Percentiles rank a stretch among this genome's conserved stretches.
These are phyloP conservation scores for Macrophomina tecta DNA, from an alignment of 2,329 filamentous ascomycete species.

Conservation along the genomic window DNA sequence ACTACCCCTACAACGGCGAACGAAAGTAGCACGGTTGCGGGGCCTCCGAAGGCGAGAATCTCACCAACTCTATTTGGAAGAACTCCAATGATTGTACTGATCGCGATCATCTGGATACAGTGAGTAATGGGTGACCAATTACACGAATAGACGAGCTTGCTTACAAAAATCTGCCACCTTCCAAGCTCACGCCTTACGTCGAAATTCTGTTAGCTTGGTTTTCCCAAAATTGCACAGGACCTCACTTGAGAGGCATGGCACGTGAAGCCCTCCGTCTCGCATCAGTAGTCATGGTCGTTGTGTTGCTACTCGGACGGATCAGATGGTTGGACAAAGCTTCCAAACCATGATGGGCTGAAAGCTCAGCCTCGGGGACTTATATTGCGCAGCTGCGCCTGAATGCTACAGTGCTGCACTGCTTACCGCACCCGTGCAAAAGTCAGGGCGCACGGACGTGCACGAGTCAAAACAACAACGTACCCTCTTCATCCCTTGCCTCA, in stretches of 20 bases:
- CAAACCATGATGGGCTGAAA: background rate
- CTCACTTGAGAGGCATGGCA: conserved; percentile 7
- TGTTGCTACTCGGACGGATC: conserved; percentile 2
- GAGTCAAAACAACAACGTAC: no score
- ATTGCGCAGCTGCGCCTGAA: background rate
- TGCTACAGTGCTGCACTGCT: background rate
- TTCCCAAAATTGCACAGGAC: background rate
- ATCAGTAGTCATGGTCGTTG: background rate
- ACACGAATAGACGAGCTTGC: background rate
- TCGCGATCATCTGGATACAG: conserved; percentile 42
- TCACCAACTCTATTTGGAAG: conserved; percentile 40
- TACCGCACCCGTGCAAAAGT: no score
- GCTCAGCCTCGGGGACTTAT: background rate
- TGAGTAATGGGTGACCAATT: background rate
- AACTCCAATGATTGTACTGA: conserved; percentile 45
- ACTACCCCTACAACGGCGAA: conserved; percentile 42
- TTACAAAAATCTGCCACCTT: conserved; percentile 28
- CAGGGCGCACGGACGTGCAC: no score
- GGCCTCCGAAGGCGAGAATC: conserved; percentile 44
- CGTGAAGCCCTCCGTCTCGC: background rate
- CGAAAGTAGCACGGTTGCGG: conserved; percentile 41
- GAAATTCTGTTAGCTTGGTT: background rate
- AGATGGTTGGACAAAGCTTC: background rate
- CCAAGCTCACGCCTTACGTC: conserved; percentile 17
- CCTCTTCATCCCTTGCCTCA: no score